These are phyloP conservation scores for Carallia brachiata DNA, from an alignment of 345 rosid species.

Conservation along the genomic window DNA sequence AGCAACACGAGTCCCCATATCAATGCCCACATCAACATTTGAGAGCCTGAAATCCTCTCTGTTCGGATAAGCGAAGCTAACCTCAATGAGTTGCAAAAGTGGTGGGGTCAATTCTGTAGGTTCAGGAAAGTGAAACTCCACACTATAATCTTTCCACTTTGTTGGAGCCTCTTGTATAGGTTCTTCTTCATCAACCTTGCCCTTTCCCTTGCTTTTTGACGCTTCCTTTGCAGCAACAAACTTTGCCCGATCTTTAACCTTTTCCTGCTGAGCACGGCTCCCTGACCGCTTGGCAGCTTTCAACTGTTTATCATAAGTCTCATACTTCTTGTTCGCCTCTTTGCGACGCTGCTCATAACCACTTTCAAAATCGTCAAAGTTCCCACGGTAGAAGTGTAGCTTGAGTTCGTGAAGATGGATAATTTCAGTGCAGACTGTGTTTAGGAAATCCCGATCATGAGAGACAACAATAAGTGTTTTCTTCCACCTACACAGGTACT, in stretches of 20 bases:
- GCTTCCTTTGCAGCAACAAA: conserved; percentile 70
- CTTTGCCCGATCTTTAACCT: conserved; percentile 85
- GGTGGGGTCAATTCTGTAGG: conserved; percentile 96
- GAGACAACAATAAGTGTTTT: conserved; percentile 93
- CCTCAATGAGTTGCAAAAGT: conserved; percentile 80
- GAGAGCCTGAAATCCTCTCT: conserved; percentile 77
- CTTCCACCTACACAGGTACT: conserved; percentile 87
- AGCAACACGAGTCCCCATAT: conserved; percentile 96
- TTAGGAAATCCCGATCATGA: conserved; percentile 93
- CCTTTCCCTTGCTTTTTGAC: conserved; percentile 68
- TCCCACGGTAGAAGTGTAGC: conserved; percentile 83
- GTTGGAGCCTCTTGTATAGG: conserved; percentile 65
- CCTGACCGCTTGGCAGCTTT: conserved; percentile 88
- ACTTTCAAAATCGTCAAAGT: conserved; percentile 74
- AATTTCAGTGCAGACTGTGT: conserved; percentile 82
- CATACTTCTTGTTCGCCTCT: conserved; percentile 84
- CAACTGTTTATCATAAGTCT: conserved; percentile 70
- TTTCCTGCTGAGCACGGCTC: conserved; percentile 75
- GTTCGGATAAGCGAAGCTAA: conserved; percentile 83
- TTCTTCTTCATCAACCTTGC: conserved; percentile 77
- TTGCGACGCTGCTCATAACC: conserved; percentile 91
- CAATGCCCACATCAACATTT: conserved; percentile 89
- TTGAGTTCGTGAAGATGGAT: conserved; percentile 87
- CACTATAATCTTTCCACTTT: conserved; percentile 91
- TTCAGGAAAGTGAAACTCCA: conserved; percentile 94